Base-by-base conservation (phyloP, 1,284 basidiomycete genomes). In the Acaromyces ingoldii region DNA sequence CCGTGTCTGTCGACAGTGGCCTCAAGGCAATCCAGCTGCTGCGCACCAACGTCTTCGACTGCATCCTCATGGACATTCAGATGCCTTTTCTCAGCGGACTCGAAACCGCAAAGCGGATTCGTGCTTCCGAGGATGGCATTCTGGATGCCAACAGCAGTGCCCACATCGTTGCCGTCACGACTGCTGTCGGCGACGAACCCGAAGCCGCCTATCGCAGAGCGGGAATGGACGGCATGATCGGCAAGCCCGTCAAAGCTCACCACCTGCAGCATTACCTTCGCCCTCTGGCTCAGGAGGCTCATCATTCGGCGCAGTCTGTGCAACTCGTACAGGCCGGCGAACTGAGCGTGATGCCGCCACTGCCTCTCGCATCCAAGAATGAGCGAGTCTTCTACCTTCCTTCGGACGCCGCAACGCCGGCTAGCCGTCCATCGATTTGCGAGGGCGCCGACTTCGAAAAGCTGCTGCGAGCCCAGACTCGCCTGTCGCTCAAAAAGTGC, bases 41-140 rank as follows among this genome's bases (percentile, higher is more conserved):
- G 7, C 60, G 65, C 47, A 57, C 55, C 28, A 43, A 65, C 30
- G 60, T 69, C 49, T 69, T 65, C 26, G 66, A 69, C 47, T 49
- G 63, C 49, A 61, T 67, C 53, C 53, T 67, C 30, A 63, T 69
- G 60, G 66, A 69, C 51, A 67, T 69, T 10, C 63, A 69, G 41
- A 69, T 69, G 66, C 66, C 66, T 5, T 67, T 60, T 28, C 56
- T 69, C 17, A 51, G 60, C 33, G 66, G 66, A 26, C 53, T 67
- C 40, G 66, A 69, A 10, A 58, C 58, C 48, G 51, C 64, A 5
- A 52, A 57, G 28, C 55, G 66, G 26, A 69, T 69, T 34, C 59
- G 66, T 22, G 52, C 55, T 9, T 61, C 55, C 34, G 51, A 56
- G 34, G 66, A 69, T 26, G 65, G 64, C 55, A 58, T 69, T 15